Percentiles rank a stretch among this genome's conserved stretches.
phyloP scores from a whole-genome alignment of 768 basidiomycete species.

The Russula vinacea region DNA sequence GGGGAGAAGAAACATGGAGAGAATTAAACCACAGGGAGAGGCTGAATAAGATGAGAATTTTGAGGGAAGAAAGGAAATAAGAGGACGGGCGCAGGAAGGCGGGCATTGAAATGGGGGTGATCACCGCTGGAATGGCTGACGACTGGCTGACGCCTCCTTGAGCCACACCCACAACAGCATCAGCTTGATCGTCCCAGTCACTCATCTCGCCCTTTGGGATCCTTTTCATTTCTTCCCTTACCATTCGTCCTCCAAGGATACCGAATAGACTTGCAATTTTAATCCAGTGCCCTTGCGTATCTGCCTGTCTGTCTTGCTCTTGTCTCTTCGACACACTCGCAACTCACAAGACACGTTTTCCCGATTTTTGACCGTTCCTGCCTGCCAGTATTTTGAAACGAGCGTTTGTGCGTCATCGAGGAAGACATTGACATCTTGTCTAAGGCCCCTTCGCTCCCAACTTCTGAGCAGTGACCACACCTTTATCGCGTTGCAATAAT shows the following conservation, averaged over 20 bases:
- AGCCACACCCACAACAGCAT: not conserved
- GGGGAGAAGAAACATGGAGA: not conserved
- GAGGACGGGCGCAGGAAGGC: not conserved
- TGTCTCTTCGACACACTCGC: conserved; percentile 7
- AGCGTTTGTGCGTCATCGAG: not conserved
- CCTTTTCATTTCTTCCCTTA: not conserved
- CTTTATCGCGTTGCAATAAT: not conserved
- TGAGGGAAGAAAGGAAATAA: not conserved
- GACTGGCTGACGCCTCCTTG: not conserved
- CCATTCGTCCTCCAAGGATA: not conserved
- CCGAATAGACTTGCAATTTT: not conserved
- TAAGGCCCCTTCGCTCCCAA: not conserved
- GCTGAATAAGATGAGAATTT: not conserved
- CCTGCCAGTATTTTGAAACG: conserved; percentile 1
- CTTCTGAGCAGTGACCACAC: not conserved
- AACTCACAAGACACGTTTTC: conserved; percentile 12
- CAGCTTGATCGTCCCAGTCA: not conserved
- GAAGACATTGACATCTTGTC: not conserved
- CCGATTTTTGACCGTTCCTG: conserved; percentile 21
- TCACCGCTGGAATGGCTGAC: not conserved
- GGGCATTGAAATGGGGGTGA: conserved; percentile 17
- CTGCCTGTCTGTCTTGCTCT: conserved; percentile 9
- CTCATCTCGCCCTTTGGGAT: not conserved
- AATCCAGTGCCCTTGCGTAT: not conserved
- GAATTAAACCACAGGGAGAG: too few species aligned